Percentiles rank a stretch among this genome's conserved stretches.
Conservation (phyloP, 176 grass and related monocot species). For the Hordeum marinum region DNA sequence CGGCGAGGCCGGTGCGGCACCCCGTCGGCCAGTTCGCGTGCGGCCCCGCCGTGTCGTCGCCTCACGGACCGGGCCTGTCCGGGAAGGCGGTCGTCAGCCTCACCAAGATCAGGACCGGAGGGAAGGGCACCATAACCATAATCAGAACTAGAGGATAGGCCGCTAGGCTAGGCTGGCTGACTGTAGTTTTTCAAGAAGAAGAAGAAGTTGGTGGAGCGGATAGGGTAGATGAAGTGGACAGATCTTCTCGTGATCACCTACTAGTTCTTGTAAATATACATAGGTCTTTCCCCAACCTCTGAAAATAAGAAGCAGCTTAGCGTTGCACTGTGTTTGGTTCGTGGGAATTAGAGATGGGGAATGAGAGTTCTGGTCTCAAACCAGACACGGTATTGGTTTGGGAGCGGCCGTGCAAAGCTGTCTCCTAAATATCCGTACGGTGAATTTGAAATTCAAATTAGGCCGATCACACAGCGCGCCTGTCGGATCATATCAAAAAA, state of each 20-base stretch:
- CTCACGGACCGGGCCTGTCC: slow-evolving; percentile 45
- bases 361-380: too few species aligned
- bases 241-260: too few species aligned
- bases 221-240: not conserved
- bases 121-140: slow-evolving; percentile 77
- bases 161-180: too few species aligned
- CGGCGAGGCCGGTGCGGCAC: slow-evolving; percentile 61
- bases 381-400: too few species aligned
- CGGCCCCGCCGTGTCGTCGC: slow-evolving; percentile 35
- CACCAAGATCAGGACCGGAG: slow-evolving; percentile 74
- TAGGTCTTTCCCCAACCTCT: not conserved
- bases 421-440: too few species aligned
- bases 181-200: too few species aligned
- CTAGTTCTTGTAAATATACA: not conserved
- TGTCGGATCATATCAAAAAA: too few species aligned
- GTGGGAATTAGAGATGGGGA: too few species aligned
- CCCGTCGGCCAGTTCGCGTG: slow-evolving; percentile 68
- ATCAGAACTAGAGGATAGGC: slow-evolving; percentile 79
- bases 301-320: not conserved
- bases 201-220: not conserved
- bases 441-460: too few species aligned
- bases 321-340: too few species aligned
- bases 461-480: too few species aligned
- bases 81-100: slow-evolving; percentile 78
- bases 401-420: too few species aligned